Base-by-base conservation (phyloP, 108 stramenopile species). In the Pseudonitzschia delicatissima region DNA sequence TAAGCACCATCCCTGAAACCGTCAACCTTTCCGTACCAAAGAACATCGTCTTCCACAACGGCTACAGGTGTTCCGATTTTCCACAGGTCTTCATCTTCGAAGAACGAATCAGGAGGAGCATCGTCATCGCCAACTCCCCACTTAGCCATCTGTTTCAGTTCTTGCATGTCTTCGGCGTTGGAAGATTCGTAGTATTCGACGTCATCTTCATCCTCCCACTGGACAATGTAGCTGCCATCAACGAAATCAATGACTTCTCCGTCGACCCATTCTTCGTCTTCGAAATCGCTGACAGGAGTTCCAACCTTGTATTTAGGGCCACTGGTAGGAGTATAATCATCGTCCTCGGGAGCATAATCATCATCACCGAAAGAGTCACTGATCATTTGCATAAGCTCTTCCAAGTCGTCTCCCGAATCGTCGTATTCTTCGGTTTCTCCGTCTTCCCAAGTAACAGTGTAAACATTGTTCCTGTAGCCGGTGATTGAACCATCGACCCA, bases 141-240 rank as follows among this genome's bases (percentile, higher is more conserved):
- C 5, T 7, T 5, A 17, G 26, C 29, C 53, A 55, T 55, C 6
- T 35, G 5, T 2, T 5, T 17, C 25, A 55, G 32, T 31, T 31
- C 31, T 33, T 55, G 53, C 53, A 55, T 55, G 32, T 55, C 53
- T 55, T 55, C 53, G 0, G 53, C 53, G 32, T 55, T 33, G 31
- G 26, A 28, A 9, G 53, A 55, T 27, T 9, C 53, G 53, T 55
- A 55, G 53, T 55, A 55, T 33, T 55, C 53, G 31, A 33, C 31
- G 3, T 55, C 53, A 27, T 55, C 53, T 33, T 55, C 53, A 27
- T 55, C 53, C 12, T 32, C 32, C 53, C 53, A 55, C 17, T 32
- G 29, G 0, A 55, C 53, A 28, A 55, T 17, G 53, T 55, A 55
- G 53, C 32, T 55, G 0, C 53, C 53, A 8, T 55, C 53, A 5